Evolutionary conservation across 2,329 filamentous ascomycete species (phyloP), one percentile per base, ranked within the genome.

Genomic region (Aspergillus sp.): DNA sequence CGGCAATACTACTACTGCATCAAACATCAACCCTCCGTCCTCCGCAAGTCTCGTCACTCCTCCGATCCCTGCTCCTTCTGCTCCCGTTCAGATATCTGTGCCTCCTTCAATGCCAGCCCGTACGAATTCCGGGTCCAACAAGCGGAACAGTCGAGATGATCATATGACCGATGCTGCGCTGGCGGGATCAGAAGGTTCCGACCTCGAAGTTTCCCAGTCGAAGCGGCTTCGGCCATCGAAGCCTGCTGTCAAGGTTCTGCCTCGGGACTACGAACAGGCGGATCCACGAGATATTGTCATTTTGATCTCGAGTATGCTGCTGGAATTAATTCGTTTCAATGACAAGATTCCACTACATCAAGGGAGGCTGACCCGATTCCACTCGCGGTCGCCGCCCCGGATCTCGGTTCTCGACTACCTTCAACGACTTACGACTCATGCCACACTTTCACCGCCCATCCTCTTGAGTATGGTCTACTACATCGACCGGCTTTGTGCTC

Each of bases 401-500:
- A 98, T 98, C 50, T 95, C 90, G 22, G 91, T 98, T 27, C 78
- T 85, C 52, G 93, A 98, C 66, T 98, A 98, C 65, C 79, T 98
- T 32, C 87, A 93, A 61, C 85, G 93, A 53, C 77, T 98, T 49
- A 93, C 94, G 20, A 89, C 90, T 50, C 93, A 98, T 66, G 93
- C 93, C 22, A 96, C 91, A 0, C 78, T 98, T 3, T 90, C 89
- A 5, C 90, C 93, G 10, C 91, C 93, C 0, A 85, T 98, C 44
- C 78, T 98, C n/a, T 81, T 98, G 32, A 93, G 90, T 58, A 97
- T 98, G 89, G 93, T 98, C 49, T 98, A 94, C 65, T 98, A 97
- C 63, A 97, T 98, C 61, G 93, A 98, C 71, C 85, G 90, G 27
- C 79, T 98, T 19, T 98, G 91, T 69, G 85, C 88, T 9, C 76